These are phyloP conservation scores for Nannochloris sp. DNA, from an alignment of 139 green algal species.

Conservation along the genomic window DNA sequence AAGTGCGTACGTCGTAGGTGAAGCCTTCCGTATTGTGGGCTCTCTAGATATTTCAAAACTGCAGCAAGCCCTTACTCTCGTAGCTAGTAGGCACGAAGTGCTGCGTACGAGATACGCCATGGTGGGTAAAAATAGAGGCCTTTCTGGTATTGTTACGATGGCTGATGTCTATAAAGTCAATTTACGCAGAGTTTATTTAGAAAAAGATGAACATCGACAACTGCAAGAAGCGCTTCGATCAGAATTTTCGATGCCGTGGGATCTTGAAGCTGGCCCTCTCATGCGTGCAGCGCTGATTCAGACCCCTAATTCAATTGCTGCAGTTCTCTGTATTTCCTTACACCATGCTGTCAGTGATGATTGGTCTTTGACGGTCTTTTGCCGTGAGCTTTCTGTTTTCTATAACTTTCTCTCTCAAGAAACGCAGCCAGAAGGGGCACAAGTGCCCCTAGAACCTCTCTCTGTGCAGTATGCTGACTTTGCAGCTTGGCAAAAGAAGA, in stretches of 20 bases:
- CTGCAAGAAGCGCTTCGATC: not conserved
- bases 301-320: not conserved
- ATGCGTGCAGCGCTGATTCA: not conserved
- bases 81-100: not conserved
- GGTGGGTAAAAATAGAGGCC: not conserved
- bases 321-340: not conserved
- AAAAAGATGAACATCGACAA: not conserved
- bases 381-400: not conserved
- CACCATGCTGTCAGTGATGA: slow-evolving; percentile 5
- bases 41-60: not conserved
- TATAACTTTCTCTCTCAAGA: not conserved
- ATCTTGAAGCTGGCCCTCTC: not conserved
- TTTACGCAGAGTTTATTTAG: not conserved
- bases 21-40: not conserved
- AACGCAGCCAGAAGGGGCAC: not conserved
- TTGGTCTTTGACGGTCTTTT: not conserved
- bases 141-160: not conserved
- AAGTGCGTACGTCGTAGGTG: not conserved
- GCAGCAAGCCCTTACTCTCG: not conserved
- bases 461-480: slow-evolving; percentile 1
- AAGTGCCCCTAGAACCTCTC: not conserved
- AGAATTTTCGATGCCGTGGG: not conserved
- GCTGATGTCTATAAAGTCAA: not conserved
- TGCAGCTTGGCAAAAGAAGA: not conserved
- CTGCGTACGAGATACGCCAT: not conserved